phyloP scores from a whole-genome alignment of 352 stramenopile genomes.

The Plasmopara viticola region DNA sequence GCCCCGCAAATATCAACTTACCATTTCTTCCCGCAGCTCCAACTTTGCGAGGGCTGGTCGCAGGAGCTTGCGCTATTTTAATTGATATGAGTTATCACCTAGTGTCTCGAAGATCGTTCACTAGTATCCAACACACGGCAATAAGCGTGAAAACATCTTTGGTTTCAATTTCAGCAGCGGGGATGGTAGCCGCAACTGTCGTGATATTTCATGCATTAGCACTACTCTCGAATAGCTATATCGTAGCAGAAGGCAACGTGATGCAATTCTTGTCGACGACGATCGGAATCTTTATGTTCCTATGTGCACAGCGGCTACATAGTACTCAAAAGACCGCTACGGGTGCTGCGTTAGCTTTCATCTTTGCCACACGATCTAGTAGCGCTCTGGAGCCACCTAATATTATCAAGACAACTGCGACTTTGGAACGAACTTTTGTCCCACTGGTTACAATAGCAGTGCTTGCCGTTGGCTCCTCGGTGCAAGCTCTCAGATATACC shows the following conservation, averaged over 20 bases:
- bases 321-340: slow-evolving; percentile 7
- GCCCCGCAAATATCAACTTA: slow-evolving; percentile 19
- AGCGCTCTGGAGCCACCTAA: slow-evolving; percentile 50
- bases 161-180: slow-evolving; percentile 11
- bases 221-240: slow-evolving; percentile 83
- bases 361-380: slow-evolving; percentile 36
- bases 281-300: slow-evolving; percentile 41
- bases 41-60: slow-evolving; percentile 25
- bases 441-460: slow-evolving; percentile 20
- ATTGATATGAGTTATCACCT: slow-evolving; percentile 16
- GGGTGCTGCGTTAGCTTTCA: slow-evolving; percentile 32
- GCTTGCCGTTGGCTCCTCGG: slow-evolving; percentile 17
- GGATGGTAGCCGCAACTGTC: slow-evolving; percentile 30
- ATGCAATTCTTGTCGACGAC: slow-evolving; percentile 65
- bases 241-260: slow-evolving; percentile 65
- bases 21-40: slow-evolving; percentile 25
- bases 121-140: not conserved
- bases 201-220: slow-evolving; percentile 57
- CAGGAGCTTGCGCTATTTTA: slow-evolving; percentile 17
- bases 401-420: slow-evolving; percentile 56
- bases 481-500: slow-evolving; percentile 6
- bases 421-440: slow-evolving; percentile 30
- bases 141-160: not conserved
- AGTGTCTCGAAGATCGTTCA: not conserved
- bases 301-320: slow-evolving; percentile 16